Evolutionary conservation across 2,329 filamentous ascomycete species (phyloP).

Genomic region (Fusarium denticulatum): DNA sequence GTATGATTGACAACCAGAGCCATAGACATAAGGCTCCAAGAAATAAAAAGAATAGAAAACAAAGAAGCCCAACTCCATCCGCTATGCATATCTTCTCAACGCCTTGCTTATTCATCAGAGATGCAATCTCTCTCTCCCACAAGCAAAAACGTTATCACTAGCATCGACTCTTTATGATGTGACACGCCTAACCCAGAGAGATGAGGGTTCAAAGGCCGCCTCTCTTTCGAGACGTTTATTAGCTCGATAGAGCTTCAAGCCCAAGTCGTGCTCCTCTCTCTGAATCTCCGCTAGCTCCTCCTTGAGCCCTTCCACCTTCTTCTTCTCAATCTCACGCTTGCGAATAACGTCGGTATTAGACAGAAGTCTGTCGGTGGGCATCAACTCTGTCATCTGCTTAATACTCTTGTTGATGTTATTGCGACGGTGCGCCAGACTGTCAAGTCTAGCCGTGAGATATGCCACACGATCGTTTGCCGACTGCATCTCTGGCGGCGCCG

Average conservation of each 20-base stretch:
- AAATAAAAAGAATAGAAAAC: constrained; percentile 20
- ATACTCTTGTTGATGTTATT: constrained; percentile 78
- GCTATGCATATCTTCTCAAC: constrained; percentile 40
- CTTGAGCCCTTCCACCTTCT: constrained; percentile 73
- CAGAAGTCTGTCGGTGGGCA: constrained; percentile 75
- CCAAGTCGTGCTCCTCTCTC: constrained; percentile 81
- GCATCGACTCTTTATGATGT: constrained; percentile 61
- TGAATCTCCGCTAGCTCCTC: constrained; percentile 77
- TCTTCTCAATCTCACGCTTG: constrained; percentile 66
- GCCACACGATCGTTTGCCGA: constrained; percentile 71
- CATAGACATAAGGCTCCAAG: constrained; percentile 19
- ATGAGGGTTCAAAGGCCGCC: constrained; percentile 70
- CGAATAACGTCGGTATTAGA: constrained; percentile 70
- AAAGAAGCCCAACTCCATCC: constrained; percentile 31
- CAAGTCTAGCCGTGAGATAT: constrained; percentile 72
- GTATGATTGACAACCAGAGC: constrained; percentile 22
- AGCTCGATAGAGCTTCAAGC: constrained; percentile 76
- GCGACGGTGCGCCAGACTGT: constrained; percentile 72
- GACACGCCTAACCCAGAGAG: constrained; percentile 81
- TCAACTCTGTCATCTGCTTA: constrained; percentile 79
- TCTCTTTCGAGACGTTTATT: constrained; percentile 79
- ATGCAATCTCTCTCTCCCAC: constrained; percentile 7
- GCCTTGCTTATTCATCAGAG: constrained; percentile 31
- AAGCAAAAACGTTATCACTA: constrained; percentile 5
- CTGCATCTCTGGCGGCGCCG: constrained; percentile 66